These are phyloP conservation scores for Theileria parva DNA, from an alignment of 169 alveolate species.

Conservation along the genomic window DNA sequence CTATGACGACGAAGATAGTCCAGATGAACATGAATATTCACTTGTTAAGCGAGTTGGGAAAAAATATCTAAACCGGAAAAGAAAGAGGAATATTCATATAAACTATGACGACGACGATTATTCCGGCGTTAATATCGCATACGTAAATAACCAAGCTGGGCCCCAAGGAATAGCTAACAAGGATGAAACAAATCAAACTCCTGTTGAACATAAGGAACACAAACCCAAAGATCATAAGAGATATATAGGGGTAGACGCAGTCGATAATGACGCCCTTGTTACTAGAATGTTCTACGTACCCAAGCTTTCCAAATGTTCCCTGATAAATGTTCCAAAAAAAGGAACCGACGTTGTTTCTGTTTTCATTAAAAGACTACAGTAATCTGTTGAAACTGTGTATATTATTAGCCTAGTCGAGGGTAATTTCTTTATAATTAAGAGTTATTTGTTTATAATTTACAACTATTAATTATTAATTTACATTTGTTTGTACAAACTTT, in stretches of 20 bases:
- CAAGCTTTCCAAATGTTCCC: conserved; percentile 3
- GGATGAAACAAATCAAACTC: neutral
- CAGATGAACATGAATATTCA: neutral
- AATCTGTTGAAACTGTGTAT: neutral
- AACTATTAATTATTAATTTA: no score
- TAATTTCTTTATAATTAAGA: neutral
- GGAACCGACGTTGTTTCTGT: conserved; percentile 21
- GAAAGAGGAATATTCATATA: neutral
- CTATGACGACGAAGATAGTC: neutral
- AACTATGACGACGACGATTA: neutral
- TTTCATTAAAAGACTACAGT: conserved; percentile 8
- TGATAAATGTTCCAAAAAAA: neutral
- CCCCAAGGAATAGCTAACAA: neutral
- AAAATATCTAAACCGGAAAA: neutral
- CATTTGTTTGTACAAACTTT: neutral
- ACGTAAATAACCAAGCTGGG: neutral
- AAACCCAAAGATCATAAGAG: neutral
- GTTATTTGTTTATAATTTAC: neutral
- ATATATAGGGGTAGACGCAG: conserved; percentile 12
- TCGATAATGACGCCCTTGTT: conserved; percentile 2
- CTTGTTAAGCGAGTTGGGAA: neutral
- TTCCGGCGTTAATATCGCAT: neutral
- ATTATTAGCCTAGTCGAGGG: neutral
- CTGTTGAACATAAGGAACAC: neutral
- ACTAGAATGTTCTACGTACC: neutral